These are phyloP conservation scores for Spathaspora passalidarum DNA, from an alignment of 805 yeast species.

Conservation along the genomic window DNA sequence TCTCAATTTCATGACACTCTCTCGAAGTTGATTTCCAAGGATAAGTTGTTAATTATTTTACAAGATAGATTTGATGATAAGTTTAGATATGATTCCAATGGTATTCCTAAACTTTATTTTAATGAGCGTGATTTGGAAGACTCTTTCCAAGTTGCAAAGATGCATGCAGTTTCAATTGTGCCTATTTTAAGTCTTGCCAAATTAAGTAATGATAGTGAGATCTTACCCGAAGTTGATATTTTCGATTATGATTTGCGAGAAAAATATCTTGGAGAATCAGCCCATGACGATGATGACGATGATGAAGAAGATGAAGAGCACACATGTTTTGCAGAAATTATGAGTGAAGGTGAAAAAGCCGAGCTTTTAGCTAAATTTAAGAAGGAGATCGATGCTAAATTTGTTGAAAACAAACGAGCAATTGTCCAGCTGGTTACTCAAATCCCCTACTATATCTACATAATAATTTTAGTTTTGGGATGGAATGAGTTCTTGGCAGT, in stretches of 20 bases:
- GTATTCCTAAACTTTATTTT: slow-evolving; percentile 80
- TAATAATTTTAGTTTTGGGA: slow-evolving; percentile 71
- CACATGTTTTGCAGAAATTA: slow-evolving; percentile 52
- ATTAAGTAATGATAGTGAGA: slow-evolving; percentile 48
- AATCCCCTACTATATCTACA: slow-evolving; percentile 81
- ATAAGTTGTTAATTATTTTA: slow-evolving; percentile 59
- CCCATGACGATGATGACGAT: slow-evolving; percentile 17
- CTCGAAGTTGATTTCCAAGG: slow-evolving; percentile 63
- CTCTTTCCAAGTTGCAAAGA: slow-evolving; percentile 58
- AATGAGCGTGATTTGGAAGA: slow-evolving; percentile 69
- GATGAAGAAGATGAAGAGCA: slow-evolving; percentile 25
- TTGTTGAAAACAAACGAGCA: slow-evolving; percentile 85
- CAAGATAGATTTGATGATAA: slow-evolving; percentile 78
- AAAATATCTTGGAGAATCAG: slow-evolving; percentile 19
- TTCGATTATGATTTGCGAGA: slow-evolving; percentile 22
- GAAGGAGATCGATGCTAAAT: slow-evolving; percentile 74
- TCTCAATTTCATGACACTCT: slow-evolving; percentile 52
- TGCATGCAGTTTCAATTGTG: slow-evolving; percentile 51
- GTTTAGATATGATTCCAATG: slow-evolving; percentile 80
- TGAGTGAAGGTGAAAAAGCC: slow-evolving; percentile 55
- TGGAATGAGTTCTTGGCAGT: slow-evolving; percentile 95
- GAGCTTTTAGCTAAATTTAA: slow-evolving; percentile 59
- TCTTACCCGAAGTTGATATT: slow-evolving; percentile 57
- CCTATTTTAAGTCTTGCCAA: slow-evolving; percentile 60
- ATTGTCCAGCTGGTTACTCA: slow-evolving; percentile 72